phyloP scores from a whole-genome alignment of 441 rosid genomes.

The Croton laevigatus region DNA sequence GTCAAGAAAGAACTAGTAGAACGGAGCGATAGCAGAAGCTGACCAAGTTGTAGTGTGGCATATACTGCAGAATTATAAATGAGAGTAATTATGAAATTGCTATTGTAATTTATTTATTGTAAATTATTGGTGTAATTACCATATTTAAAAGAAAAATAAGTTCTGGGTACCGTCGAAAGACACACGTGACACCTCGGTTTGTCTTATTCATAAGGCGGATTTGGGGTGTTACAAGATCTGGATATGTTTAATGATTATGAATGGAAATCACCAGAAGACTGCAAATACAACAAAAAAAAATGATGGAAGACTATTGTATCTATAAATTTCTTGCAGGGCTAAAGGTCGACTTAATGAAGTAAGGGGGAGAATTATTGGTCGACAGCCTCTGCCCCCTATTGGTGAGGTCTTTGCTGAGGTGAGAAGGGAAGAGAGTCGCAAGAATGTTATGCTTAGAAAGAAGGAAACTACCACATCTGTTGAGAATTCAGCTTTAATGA shows the following conservation, averaged over 20 bases:
- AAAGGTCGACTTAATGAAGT: not conserved
- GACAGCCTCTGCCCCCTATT: constrained; percentile 1
- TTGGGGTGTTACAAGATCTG: too few relatives aligned
- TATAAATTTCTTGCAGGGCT: not conserved
- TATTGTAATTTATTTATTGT: too few relatives aligned
- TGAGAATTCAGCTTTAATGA: not conserved
- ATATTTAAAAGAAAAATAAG: too few relatives aligned
- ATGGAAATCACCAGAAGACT: not conserved
- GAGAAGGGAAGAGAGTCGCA: constrained; percentile 12
- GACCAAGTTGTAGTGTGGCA: too few relatives aligned
- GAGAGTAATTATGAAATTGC: too few relatives aligned
- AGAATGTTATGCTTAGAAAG: constrained; percentile 12
- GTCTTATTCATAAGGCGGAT: too few relatives aligned
- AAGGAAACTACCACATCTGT: not conserved
- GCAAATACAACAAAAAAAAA: not conserved
- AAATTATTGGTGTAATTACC: too few relatives aligned
- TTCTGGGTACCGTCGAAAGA: too few relatives aligned
- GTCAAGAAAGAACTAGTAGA: too few relatives aligned
- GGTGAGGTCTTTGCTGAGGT: constrained; percentile 6
- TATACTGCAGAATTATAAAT: too few relatives aligned
- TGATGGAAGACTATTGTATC: not conserved
- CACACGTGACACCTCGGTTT: too few relatives aligned
- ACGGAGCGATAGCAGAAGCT: too few relatives aligned
- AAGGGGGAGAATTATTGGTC: constrained; percentile 1
- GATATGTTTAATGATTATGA: not conserved